phyloP scores from a whole-genome alignment of 257 asterid species.

The Solanum chmielewskii region DNA sequence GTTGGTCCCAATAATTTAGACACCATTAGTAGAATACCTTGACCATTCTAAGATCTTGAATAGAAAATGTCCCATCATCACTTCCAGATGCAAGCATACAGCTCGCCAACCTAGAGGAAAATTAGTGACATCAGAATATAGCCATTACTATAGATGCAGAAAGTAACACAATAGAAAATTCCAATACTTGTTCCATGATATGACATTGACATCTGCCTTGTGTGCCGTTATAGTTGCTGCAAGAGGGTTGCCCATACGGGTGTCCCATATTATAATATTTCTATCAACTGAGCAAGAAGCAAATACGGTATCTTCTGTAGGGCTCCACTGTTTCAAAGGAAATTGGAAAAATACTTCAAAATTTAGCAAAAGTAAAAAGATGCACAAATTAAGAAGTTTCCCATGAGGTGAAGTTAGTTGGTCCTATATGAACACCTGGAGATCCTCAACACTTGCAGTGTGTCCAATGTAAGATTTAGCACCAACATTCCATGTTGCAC shows the following conservation, averaged over 20 bases:
- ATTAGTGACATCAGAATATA: not conserved
- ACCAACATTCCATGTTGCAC: constrained; percentile 69
- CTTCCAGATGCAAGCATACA: constrained; percentile 94
- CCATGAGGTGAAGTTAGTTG: not conserved
- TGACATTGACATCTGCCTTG: constrained; percentile 89
- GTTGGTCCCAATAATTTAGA: not conserved
- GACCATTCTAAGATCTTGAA: constrained; percentile 74
- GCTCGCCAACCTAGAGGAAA: constrained; percentile 60
- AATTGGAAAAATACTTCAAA: not conserved
- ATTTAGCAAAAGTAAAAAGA: not conserved
- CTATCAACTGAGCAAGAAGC: constrained; percentile 96
- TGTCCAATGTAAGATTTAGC: constrained; percentile 24
- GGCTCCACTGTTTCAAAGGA: constrained; percentile 74
- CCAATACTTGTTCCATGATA: constrained; percentile 89
- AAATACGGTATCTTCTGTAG: constrained; percentile 64
- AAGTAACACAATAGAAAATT: not conserved
- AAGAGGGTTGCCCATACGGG: constrained; percentile 68
- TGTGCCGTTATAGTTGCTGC: constrained; percentile 69
- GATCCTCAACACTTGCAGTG: constrained; percentile 80
- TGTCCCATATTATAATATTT: constrained; percentile 79
- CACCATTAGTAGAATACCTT: constrained; percentile 35
- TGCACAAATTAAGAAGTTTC: not conserved
- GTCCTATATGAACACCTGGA: constrained; percentile 35
- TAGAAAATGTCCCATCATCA: constrained; percentile 89
- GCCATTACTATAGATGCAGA: not conserved